Conservation (phyloP, 192 early-diverging fungal species). For the Obelidium mucronatum region DNA sequence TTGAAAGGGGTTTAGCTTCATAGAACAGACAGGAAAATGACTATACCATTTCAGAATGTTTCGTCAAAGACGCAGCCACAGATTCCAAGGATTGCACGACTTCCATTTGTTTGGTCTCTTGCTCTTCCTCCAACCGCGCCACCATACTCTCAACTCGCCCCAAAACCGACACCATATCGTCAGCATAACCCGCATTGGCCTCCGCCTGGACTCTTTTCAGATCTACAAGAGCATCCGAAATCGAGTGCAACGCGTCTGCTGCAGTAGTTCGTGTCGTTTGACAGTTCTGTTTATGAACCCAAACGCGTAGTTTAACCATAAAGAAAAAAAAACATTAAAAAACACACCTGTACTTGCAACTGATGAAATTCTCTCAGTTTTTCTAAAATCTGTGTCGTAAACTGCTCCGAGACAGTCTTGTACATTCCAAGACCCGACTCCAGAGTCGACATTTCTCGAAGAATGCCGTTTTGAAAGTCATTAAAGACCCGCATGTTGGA, state of each 20-base stretch:
- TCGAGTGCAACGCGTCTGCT: background rate
- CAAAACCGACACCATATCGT: no score
- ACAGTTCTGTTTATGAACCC: background rate
- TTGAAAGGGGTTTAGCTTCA: no score
- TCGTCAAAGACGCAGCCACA: background rate
- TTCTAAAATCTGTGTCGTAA: background rate
- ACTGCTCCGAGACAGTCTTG: background rate
- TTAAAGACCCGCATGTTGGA: constrained; percentile 49
- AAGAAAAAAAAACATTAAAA: constrained; percentile 4
- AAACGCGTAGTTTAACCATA: background rate
- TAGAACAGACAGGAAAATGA: no score
- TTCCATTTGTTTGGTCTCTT: background rate
- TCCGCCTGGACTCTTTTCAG: no score
- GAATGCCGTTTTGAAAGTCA: constrained; percentile 49
- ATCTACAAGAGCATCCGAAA: no score
- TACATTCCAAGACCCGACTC: constrained; percentile 24
- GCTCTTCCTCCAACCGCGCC: no score
- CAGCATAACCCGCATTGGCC: no score
- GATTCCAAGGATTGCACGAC: background rate
- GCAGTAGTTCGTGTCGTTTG: background rate
- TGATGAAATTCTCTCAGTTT: background rate
- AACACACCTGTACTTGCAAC: constrained; percentile 19
- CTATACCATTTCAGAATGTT: no score
- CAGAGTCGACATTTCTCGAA: constrained; percentile 40
- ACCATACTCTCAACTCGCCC: no score